A percentile compares a stretch with the other conserved stretches of the same genome.
These are phyloP conservation scores for Boletus sensibilis DNA, from an alignment of 768 basidiomycete species.

Conservation along the genomic window DNA sequence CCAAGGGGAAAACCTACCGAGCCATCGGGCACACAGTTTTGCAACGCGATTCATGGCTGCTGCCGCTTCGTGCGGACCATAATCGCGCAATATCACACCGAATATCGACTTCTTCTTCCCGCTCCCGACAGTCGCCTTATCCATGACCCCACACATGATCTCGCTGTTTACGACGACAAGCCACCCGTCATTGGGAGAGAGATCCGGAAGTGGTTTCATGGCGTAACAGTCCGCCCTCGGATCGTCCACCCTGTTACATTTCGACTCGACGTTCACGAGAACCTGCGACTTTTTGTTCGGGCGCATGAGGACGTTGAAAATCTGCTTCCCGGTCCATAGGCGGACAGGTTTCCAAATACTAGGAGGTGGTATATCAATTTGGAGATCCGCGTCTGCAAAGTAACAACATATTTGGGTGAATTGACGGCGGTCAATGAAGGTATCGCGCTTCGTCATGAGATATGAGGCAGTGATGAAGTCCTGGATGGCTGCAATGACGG, in stretches of 20 bases:
- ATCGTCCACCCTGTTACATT: constrained; percentile 88
- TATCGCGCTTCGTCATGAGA: constrained; percentile 89
- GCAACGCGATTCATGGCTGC: constrained; percentile 94
- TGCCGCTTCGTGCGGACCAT: constrained; percentile 92
- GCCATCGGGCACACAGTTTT: constrained; percentile 91
- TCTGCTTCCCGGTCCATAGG: constrained; percentile 97
- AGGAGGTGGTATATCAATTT: constrained; percentile 95
- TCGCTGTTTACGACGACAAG: constrained; percentile 96
- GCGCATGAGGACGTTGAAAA: constrained; percentile 97
- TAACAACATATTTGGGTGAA: constrained; percentile 98
- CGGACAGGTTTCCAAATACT: constrained; percentile 90
- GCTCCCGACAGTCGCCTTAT: constrained; percentile 95
- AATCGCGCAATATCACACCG: constrained; percentile 95
- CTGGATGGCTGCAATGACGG: constrained; percentile 98
- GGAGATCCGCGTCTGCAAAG: constrained; percentile 84
- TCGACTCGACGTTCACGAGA: constrained; percentile 92
- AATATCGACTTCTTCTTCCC: constrained; percentile 99
- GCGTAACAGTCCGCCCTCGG: constrained; percentile 63
- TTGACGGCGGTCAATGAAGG: constrained; percentile 89
- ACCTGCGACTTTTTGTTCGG: constrained; percentile 84
- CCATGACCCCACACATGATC: constrained; percentile 99
- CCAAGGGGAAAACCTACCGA: constrained; percentile 53
- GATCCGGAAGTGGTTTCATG: constrained; percentile 69
- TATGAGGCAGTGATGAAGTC: constrained; percentile 99
- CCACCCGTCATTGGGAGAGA: constrained; percentile 97